Evolutionary conservation across 805 yeast species (phyloP).

Genomic region (Torulaspora microellipsoides): DNA sequence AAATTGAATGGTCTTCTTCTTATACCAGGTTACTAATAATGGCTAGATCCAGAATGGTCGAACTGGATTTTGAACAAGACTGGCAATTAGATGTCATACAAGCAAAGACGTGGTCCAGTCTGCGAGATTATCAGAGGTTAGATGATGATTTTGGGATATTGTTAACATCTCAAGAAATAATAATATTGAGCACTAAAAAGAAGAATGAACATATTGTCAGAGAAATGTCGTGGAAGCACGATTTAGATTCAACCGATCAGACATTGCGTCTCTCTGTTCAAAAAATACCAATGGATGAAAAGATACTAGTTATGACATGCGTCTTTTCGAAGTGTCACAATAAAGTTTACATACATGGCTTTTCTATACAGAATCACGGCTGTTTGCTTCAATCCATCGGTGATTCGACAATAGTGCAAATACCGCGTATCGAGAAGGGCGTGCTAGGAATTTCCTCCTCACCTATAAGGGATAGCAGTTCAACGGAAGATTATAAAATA

Average conservation of each 20-base stretch:
- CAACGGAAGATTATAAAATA: too few species aligned
- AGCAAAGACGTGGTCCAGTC: conserved; percentile 50
- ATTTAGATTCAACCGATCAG: conserved; percentile 49
- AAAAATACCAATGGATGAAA: conserved; percentile 12
- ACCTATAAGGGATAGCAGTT: too few species aligned
- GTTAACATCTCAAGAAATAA: conserved; percentile 63
- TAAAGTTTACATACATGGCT: conserved; percentile 21
- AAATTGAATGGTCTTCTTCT: conserved; percentile 43
- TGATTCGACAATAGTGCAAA: conserved; percentile 14
- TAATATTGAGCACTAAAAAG: conserved; percentile 41
- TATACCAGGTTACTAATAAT: conserved; percentile 32
- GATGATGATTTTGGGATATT: conserved; percentile 42
- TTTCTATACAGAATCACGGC: conserved; percentile 10
- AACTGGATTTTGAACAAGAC: conserved; percentile 30
- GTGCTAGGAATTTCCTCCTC: conserved; percentile 2
- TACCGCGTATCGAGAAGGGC: conserved; percentile 14
- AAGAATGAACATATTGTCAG: conserved; percentile 38
- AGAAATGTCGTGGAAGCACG: conserved; percentile 70
- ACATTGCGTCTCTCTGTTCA: conserved; percentile 42
- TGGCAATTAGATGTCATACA: conserved; percentile 39
- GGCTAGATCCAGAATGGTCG: conserved; percentile 42
- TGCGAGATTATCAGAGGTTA: conserved; percentile 42
- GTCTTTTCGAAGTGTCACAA: conserved; percentile 21
- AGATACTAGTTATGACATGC: conserved; percentile 12
- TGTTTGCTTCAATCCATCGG: conserved; percentile 16